These are phyloP conservation scores for Aureobasidium lini DNA, from an alignment of 2,329 filamentous ascomycete genomes.

Conservation along the genomic window DNA sequence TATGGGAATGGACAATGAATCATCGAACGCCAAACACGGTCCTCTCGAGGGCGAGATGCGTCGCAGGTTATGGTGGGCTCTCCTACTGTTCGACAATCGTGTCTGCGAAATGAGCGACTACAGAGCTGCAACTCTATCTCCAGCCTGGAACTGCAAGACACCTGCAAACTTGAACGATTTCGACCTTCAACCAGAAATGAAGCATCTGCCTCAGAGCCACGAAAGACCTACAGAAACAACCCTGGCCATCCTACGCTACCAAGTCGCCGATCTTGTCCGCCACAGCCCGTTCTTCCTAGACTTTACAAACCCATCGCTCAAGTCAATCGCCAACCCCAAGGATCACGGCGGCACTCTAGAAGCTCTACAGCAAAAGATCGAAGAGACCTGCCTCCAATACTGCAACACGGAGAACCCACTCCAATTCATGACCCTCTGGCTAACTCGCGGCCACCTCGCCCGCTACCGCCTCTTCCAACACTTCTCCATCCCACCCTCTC, in stretches of 20 bases:
- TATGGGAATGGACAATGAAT: constrained; percentile 61
- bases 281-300: constrained; percentile 37
- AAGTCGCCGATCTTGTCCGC: constrained; percentile 35
- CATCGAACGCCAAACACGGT: constrained; percentile 36
- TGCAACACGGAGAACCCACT: constrained; percentile 36
- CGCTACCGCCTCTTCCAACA: constrained; percentile 45
- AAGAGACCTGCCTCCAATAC: constrained; percentile 40
- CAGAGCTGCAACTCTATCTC: constrained; percentile 29
- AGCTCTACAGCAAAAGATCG: constrained; percentile 34
- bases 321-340: constrained; percentile 21
- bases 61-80: constrained; percentile 66
- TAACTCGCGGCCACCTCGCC: constrained; percentile 38
- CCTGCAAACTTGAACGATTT: constrained; percentile 38
- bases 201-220: constrained; percentile 23
- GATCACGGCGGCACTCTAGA: constrained; percentile 24
- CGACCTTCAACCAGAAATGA: constrained; percentile 35
- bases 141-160: constrained; percentile 38
- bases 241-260: constrained; percentile 38
- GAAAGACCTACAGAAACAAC: constrained; percentile 33
- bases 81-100: constrained; percentile 61
- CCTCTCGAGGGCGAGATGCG: constrained; percentile 60
- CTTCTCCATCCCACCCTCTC: constrained; percentile 15
- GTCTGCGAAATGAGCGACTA: constrained; percentile 59
- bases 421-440: constrained; percentile 44
- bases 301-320: constrained; percentile 37